Evolutionary conservation across 495 filamentous ascomycete genomes (phyloP), one percentile per base, ranked within the genome.

Genomic region (Eremomyces bilateralis): DNA sequence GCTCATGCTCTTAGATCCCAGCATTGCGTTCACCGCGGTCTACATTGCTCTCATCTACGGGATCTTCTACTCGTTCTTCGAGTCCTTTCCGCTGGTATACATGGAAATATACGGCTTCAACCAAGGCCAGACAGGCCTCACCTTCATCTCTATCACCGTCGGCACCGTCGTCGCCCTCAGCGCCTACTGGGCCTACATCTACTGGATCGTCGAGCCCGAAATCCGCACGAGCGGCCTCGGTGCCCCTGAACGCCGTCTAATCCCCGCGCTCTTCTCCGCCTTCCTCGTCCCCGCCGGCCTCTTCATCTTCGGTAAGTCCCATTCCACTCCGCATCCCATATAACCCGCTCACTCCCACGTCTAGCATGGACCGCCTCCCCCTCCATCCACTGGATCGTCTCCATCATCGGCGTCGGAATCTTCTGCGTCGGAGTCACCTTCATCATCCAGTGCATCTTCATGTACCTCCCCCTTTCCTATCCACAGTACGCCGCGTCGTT

Each of bases 71-170:
- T 63, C 57, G 42, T 76, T 74, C 61, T 77, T 77, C 58, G 73
- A 78, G 47, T 70, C 65, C 41, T 78, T 80, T 57, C 73, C 73
- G 2, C 53, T 80, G n/a, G 71, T 80, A 33, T 80, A 75, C 54
- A 60, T 61, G 1, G 60, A 55, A 36, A 57, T 63, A 38, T 77
- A 78, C 54, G 48, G 51, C 45, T 72, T 79, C 55, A 66, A 57
- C 38, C 53, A 69, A 16, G 74, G 75, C 31, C 41, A 66, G 39
- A 53, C 64, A 37, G 73, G 75, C 31, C 58, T 80, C 4, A 63
- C 70, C 21, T 80, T 80, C 62, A 53, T 70, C 2, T 64, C 65
- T 41, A 61, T 78, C 41, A 49, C 67, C 38, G 61, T 77, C 24
- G 58, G 62, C 12, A 67, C 63, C 44, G 33, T 67, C 22, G 35